phyloP scores from a whole-genome alignment of 164 flowering plant species.

The Brasenia schreberi region DNA sequence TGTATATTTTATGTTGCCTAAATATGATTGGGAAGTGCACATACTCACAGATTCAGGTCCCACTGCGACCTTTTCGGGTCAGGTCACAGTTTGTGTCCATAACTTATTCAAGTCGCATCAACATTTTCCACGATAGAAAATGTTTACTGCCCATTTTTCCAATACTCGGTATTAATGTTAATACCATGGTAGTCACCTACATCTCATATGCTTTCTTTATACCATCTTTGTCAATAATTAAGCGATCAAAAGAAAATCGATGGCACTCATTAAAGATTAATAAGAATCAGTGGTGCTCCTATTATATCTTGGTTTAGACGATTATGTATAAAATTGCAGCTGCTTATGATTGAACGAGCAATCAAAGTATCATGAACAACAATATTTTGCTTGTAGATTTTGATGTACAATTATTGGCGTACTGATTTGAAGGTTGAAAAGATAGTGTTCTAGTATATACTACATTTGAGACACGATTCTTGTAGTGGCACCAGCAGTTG shows the following conservation, averaged over 20 bases:
- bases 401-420: not conserved
- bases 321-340: too few relatives aligned
- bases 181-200: too few relatives aligned
- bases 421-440: too few relatives aligned
- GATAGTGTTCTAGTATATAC: not conserved
- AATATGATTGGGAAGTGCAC: not conserved
- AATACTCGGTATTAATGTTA: too few relatives aligned
- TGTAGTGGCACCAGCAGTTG: constrained; percentile 51
- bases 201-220: too few relatives aligned
- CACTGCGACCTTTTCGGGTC: not conserved
- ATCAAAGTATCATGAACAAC: not conserved
- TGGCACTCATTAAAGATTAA: too few relatives aligned
- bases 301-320: too few relatives aligned
- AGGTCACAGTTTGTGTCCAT: not conserved
- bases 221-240: too few relatives aligned
- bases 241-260: too few relatives aligned
- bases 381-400: not conserved
- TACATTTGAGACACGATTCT: constrained; percentile 58
- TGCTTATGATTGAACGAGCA: not conserved
- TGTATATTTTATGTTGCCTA: not conserved
- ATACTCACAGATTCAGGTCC: not conserved
- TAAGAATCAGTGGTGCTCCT: too few relatives aligned
- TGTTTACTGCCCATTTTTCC: not conserved
- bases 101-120: not conserved
- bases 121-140: not conserved